Base-by-base conservation (phyloP, 371 early-diverging fungal genomes). In the Basidiobolus meristosporus region DNA sequence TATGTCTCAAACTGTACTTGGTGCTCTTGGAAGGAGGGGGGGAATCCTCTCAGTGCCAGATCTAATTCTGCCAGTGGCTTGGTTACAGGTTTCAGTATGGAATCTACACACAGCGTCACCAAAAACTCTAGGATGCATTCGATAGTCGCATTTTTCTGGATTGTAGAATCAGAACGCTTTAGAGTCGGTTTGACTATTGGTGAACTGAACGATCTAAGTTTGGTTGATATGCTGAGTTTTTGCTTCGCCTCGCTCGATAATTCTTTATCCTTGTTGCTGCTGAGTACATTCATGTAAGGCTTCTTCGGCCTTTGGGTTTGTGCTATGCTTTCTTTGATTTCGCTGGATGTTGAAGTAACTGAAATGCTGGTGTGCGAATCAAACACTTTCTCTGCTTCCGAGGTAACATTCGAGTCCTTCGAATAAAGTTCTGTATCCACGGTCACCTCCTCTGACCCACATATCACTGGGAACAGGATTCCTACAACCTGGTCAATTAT, bases 1-100 rank as follows among this genome's bases (percentile, higher is more conserved):
- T 63, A 72, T 33, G 67, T 72, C 42, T 65, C 66, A 46, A 69
- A 69, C 39, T 59, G 50, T 18, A 61, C 50, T 41, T 64, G 53
- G 16, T 50, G 47, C 2, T 50, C 48, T 9, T 40, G 44, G 2
- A 12, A 14, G 14, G 16, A 36, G 12, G 10, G 20, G 21, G 15
- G 12, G 52, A 49, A 40, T 59, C 68, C 69, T 44, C 50, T 57
- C 15, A 76, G 41, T 0, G 70, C 56, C 1, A 59, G 21, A 12
- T 57, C 51, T n/a, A 76, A 44, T 0, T 55, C 65, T 11, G 47
- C 33, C 33, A 70, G 33, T 0, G 57, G 48, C 12, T 68, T 68
- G 21, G 46, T 50, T 2, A 50, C 40, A 1, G 61, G 49, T 37
- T 72, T 72, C 36, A 64, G 40, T n/a, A 77, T 54, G 9, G 71